A percentile compares a stretch with the other conserved stretches of the same genome.
These are phyloP conservation scores for Psilocybe azurescens DNA, from an alignment of 768 basidiomycete species.

Conservation along the genomic window DNA sequence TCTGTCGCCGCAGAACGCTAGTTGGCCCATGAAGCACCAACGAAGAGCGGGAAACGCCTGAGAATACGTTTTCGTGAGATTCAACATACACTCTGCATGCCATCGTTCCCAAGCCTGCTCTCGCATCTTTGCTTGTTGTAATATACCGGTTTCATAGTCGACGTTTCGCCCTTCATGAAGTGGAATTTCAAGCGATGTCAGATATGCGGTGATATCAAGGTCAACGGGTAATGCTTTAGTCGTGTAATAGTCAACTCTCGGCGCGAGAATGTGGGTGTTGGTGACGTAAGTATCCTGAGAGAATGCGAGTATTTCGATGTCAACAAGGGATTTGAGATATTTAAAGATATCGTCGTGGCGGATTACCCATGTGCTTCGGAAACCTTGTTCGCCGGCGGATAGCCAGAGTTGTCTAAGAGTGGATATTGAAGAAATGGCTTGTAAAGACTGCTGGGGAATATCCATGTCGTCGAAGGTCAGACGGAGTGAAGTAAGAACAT, in stretches of 20 bases:
- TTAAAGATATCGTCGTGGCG: constrained; percentile 25
- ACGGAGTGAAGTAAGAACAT: constrained; percentile 28
- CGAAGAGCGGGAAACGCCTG: constrained; percentile 20
- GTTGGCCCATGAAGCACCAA: constrained; percentile 34
- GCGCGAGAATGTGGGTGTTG: constrained; percentile 28
- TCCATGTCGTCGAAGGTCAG: constrained; percentile 24
- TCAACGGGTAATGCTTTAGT: constrained; percentile 27
- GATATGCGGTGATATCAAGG: constrained; percentile 20
- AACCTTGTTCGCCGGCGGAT: constrained; percentile 30
- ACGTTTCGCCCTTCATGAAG: constrained; percentile 12
- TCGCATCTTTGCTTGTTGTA: constrained; percentile 17
- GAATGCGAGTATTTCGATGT: constrained; percentile 30
- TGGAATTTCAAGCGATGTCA: constrained; percentile 21
- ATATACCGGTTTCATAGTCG: constrained; percentile 14
- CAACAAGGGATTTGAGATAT: constrained; percentile 25
- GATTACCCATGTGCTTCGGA: constrained; percentile 31
- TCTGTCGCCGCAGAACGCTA: constrained; percentile 4
- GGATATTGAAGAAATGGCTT: constrained; percentile 22
- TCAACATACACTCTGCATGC: constrained; percentile 30
- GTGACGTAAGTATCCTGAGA: constrained; percentile 34
- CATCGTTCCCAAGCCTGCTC: constrained; percentile 34
- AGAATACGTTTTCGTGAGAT: constrained; percentile 21
- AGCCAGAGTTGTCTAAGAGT: constrained; percentile 31
- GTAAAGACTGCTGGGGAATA: constrained; percentile 25
- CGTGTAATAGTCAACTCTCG: constrained; percentile 28